Conservation (phyloP, 2,329 filamentous ascomycete species). For the Clarireedia homoeocarpa region DNA sequence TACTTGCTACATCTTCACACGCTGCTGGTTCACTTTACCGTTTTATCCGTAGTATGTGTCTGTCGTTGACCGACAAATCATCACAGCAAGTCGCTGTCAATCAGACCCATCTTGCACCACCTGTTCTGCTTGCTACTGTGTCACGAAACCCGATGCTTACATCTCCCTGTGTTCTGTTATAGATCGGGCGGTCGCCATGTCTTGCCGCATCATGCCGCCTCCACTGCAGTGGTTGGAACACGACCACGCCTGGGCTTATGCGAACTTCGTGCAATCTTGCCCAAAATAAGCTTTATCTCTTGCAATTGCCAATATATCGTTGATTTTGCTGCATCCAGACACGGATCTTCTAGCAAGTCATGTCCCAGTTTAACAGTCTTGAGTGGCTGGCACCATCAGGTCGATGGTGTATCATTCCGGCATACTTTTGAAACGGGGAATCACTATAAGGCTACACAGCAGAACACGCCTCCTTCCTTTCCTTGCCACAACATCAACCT, state of each 20-base stretch:
- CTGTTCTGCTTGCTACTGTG: slow-evolving; percentile 1
- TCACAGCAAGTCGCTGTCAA: background rate
- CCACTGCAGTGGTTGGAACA: background rate
- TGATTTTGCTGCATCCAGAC: background rate
- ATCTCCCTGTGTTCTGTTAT: background rate
- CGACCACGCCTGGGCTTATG: slow-evolving; percentile 1
- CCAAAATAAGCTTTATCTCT: background rate
- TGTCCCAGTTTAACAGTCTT: background rate
- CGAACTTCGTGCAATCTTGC: background rate
- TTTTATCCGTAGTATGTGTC: background rate
- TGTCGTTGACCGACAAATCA: slow-evolving; percentile 1
- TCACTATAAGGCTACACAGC: slow-evolving; percentile 4
- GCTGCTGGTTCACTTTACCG: background rate
- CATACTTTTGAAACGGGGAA: background rate
- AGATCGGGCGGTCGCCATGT: slow-evolving; percentile 6
- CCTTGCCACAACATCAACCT: background rate
- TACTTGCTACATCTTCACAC: background rate
- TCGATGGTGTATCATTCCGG: background rate
- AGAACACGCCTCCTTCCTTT: background rate
- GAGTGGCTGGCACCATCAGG: background rate
- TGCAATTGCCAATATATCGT: background rate
- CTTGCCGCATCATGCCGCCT: slow-evolving; percentile 5
- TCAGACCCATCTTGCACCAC: background rate
- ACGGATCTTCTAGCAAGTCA: background rate
- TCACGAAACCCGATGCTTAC: background rate